Percentiles rank a stretch among this genome's conserved stretches.
Conservation (phyloP, 73 alveolate genomes). For the Paraurostyla sp. region DNA sequence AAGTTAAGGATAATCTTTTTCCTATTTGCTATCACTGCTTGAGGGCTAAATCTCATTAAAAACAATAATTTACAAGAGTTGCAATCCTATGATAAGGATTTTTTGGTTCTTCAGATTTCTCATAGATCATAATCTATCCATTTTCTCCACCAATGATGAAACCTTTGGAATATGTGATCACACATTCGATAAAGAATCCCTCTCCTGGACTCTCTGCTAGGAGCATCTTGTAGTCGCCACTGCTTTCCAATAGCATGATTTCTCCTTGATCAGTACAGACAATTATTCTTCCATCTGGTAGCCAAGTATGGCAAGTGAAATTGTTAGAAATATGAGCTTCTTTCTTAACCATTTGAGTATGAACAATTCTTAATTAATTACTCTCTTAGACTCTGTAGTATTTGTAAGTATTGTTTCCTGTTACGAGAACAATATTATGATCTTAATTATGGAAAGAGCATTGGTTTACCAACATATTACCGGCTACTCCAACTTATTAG, state of each 20-base stretch:
- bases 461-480: constrained; percentile 70
- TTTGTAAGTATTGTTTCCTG: constrained; percentile 83
- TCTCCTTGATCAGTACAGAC: constrained; percentile 95
- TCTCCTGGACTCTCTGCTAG: constrained; percentile 77
- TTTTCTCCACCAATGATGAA: constrained; percentile 88
- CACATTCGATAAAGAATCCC: constrained; percentile 73
- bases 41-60: constrained; percentile 44
- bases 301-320: constrained; percentile 88
- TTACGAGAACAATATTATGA: constrained; percentile 73
- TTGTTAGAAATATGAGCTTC: constrained; percentile 80
- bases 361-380: constrained; percentile 70
- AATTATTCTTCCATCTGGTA: constrained; percentile 89
- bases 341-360: constrained; percentile 76
- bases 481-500: constrained; percentile 67
- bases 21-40: constrained; percentile 70
- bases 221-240: constrained; percentile 89
- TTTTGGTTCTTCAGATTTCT: constrained; percentile 88
- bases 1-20: constrained; percentile 72
- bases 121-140: constrained; percentile 85
- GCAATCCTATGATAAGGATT: constrained; percentile 74
- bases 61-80: constrained; percentile 40
- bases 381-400: constrained; percentile 79
- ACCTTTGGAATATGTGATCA: constrained; percentile 76
- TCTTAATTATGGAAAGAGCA: constrained; percentile 82
- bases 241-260: constrained; percentile 80